phyloP scores from a whole-genome alignment of 495 filamentous ascomycete species.

The Chaetomidium leptoderma region DNA sequence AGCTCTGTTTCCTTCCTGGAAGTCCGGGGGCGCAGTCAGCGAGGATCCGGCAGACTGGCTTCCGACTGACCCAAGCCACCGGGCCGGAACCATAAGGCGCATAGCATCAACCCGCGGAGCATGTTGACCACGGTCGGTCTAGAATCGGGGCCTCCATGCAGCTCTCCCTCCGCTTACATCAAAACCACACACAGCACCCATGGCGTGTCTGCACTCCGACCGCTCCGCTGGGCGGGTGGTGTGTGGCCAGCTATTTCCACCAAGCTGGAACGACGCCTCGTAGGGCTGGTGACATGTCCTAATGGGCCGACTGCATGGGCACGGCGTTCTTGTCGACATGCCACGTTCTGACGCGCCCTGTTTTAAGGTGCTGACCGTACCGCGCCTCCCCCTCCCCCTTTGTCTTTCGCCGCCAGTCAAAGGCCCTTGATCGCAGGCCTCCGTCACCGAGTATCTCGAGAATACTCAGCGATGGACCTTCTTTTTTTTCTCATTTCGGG shows the following conservation, averaged over 20 bases:
- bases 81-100: not conserved
- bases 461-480: not conserved
- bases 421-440: not conserved
- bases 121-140: not conserved
- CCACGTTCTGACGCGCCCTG: constrained; percentile 9
- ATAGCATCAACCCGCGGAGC: not conserved
- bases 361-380: constrained; percentile 28
- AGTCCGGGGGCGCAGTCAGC: not conserved
- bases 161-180: not conserved
- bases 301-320: not conserved
- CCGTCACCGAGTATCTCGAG: not conserved
- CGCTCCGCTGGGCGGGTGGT: too few relatives aligned
- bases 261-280: constrained; percentile 15
- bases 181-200: not conserved
- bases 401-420: too few relatives aligned
- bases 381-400: constrained; percentile 12
- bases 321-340: not conserved
- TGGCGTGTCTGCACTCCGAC: too few relatives aligned
- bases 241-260: not conserved
- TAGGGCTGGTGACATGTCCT: constrained; percentile 24
- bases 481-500: not conserved
- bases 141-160: not conserved
- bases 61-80: constrained; percentile 6
- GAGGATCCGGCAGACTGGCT: not conserved
- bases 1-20: not conserved